Evolutionary conservation across 371 early-diverging fungal genomes (phyloP).

Genomic region (Paraphysoderma sedebokerense): DNA sequence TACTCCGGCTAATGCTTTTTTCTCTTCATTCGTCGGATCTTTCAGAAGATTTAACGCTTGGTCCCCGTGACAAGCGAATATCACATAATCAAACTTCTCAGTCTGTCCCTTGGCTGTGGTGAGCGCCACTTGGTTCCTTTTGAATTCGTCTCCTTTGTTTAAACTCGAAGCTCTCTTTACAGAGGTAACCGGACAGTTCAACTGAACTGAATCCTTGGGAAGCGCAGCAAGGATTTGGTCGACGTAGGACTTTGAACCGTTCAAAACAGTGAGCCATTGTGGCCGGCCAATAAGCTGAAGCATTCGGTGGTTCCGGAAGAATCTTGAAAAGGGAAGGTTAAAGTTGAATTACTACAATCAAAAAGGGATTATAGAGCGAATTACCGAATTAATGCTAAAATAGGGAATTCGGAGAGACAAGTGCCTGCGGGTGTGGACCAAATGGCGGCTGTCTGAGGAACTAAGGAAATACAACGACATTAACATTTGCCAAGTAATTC

Average conservation of each 20-base stretch:
- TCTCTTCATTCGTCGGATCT: constrained; percentile 24
- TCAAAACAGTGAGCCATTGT: constrained; percentile 32
- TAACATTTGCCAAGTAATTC: neutral
- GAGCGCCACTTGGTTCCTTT: constrained; percentile 6
- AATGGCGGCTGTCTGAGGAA: constrained; percentile 40
- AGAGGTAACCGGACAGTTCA: constrained; percentile 10
- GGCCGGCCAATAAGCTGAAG: constrained; percentile 26
- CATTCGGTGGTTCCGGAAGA: constrained; percentile 39
- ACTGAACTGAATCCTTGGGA: constrained; percentile 8
- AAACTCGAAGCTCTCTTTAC: constrained; percentile 7
- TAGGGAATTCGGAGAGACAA: constrained; percentile 30
- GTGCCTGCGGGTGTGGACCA: constrained; percentile 40
- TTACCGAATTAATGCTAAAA: constrained; percentile 23
- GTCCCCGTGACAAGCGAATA: constrained; percentile 38
- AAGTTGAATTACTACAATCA: too few relatives aligned
- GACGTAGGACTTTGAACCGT: constrained; percentile 27
- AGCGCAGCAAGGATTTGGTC: constrained; percentile 10
- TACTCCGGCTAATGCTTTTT: constrained; percentile 18
- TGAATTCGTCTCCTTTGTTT: neutral
- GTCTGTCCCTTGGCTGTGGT: constrained; percentile 11
- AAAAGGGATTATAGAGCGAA: too few relatives aligned
- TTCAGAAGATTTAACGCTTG: constrained; percentile 28
- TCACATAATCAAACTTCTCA: constrained; percentile 30
- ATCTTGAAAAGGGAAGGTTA: constrained; percentile 3
- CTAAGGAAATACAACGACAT: constrained; percentile 2